Conservation (phyloP, 108 stramenopile genomes). For the Discostella stelligeroides region DNA sequence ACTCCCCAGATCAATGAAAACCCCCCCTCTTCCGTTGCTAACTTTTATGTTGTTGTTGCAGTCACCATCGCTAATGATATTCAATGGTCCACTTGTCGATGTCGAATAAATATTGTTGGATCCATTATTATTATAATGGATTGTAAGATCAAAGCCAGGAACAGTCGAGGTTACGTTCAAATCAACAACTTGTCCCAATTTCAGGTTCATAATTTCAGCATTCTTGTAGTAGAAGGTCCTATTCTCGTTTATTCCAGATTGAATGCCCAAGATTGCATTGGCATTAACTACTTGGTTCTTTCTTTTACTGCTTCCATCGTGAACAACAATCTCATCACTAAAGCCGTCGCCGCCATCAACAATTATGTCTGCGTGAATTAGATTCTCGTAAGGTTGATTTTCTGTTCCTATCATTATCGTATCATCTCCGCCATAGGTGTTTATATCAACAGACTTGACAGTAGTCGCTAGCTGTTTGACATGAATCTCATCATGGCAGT, state of each 20-base stretch:
- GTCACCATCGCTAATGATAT: slow-evolving; percentile 12
- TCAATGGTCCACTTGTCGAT: slow-evolving; percentile 5
- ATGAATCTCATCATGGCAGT: slow-evolving; percentile 36
- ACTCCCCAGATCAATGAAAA: slow-evolving; percentile 18
- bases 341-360: slow-evolving; percentile 26
- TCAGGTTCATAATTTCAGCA: not conserved
- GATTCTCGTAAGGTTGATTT: not conserved
- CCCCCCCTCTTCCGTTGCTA: not conserved
- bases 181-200: not conserved
- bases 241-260: not conserved
- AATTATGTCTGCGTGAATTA: slow-evolving; percentile 5
- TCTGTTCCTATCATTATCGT: slow-evolving; percentile 26
- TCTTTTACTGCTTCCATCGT: slow-evolving; percentile 15
- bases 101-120: slow-evolving; percentile 3
- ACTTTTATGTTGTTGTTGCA: not conserved
- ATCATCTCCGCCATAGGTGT: slow-evolving; percentile 19
- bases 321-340: slow-evolving; percentile 18
- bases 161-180: not conserved
- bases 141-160: not conserved
- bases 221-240: not conserved
- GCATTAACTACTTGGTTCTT: not conserved
- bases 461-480: not conserved
- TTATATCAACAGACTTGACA: slow-evolving; percentile 15
- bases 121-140: not conserved
- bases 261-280: not conserved